Percentiles rank a stretch among this genome's conserved stretches.
Conservation (phyloP, 2,329 filamentous ascomycete genomes). For the Pseudogymnoascus verrucosus region DNA sequence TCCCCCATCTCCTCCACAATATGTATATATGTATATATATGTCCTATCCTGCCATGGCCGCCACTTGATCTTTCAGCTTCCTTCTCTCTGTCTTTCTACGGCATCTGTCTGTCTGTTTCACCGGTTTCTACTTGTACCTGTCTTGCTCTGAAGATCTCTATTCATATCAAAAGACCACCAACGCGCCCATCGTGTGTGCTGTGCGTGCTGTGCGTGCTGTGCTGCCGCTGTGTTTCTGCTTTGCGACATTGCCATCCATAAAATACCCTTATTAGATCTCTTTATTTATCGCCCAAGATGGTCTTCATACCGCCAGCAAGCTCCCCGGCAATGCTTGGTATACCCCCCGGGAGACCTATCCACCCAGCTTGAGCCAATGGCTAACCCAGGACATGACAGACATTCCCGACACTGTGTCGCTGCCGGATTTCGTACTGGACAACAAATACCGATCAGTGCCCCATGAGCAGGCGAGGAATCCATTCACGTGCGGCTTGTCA, state of each 20-base stretch:
- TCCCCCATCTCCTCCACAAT: background rate
- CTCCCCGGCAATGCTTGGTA: background rate
- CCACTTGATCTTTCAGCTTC: background rate
- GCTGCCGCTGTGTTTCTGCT: background rate
- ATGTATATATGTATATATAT: background rate
- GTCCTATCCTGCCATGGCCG: background rate
- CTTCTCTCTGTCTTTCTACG: background rate
- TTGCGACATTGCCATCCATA: background rate
- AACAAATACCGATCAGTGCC: slow-evolving; percentile 60
- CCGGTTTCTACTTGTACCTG: background rate
- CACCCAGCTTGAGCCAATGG: background rate
- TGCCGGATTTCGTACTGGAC: slow-evolving; percentile 67
- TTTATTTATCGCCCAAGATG: background rate
- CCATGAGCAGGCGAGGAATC: slow-evolving; percentile 52
- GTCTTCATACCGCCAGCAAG: background rate
- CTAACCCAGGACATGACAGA: background rate
- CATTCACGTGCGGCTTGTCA: slow-evolving; percentile 66
- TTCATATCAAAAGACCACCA: background rate
- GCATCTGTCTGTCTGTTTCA: background rate
- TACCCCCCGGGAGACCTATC: background rate
- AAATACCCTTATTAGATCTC: background rate
- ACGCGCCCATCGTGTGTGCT: background rate
- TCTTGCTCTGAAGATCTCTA: background rate
- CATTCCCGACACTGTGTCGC: slow-evolving; percentile 58
- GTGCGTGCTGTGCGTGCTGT: background rate